Evolutionary conservation across 306 rosid genomes (phyloP), one percentile per base, ranked within the genome.

Genomic region (Echinosophora koreensis): DNA sequence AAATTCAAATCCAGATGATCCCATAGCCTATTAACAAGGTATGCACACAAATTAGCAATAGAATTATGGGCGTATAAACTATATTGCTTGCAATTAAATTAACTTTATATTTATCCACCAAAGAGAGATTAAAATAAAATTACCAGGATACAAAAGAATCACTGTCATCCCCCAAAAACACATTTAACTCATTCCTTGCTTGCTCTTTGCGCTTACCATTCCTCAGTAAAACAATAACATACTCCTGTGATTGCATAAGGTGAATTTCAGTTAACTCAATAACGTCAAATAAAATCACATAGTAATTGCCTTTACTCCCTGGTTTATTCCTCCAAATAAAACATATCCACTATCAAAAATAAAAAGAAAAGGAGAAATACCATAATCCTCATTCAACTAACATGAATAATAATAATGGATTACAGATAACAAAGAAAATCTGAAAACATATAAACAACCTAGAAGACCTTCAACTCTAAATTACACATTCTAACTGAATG

Each of bases 81-180:
- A 49, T n/a, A 69, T 56, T 84, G 16, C 52, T 64, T 73, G 8
- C 39, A 81, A 63, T 35, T 46, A 44, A 30, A 65, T 46, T 14
- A 39, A 77, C 50, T 6, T 58, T 61, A 52, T 67, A 17, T 65
- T 15, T 55, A 41, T 44, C 22, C 68, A 37, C 6, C 62, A 78
- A 64, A 27, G 59, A 69, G 57, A 55, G 63, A 60, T 17, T 22
- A 30, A 35, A 37, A 47, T 17, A 8, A 59, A 84, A 84, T 91
- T 92, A 95, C 98, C 98, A 95, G 35, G 96, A 84, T 56, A 90
- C 88, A 81, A 95, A 95, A 84, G 98, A 87, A 86, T 88, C 90
- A 62, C 89, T 88, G 84, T 95, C 95, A 70, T 90, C 96, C 50
- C 93, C 97, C 87, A 95, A 80, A 81, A 95, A 95, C 6, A 95